Conservation (phyloP, 1,284 basidiomycete genomes). For the Cutaneotrichosporon cyanovorans region DNA sequence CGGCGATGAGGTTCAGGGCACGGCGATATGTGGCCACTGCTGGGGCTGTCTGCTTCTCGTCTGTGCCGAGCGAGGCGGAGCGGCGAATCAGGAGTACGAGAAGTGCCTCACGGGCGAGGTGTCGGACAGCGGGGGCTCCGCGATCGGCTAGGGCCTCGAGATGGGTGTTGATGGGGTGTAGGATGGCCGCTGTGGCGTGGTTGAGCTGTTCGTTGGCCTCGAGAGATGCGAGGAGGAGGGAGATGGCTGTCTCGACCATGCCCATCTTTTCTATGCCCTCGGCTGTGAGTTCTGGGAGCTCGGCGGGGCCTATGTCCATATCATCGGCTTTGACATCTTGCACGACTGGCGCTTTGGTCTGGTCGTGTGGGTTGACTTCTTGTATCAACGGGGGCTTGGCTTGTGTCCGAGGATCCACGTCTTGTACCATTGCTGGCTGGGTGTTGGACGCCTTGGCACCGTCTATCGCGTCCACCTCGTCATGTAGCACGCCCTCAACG, state of each 20-base stretch:
- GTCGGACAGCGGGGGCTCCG: slow-evolving; percentile 49
- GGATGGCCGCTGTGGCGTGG: slow-evolving; percentile 54
- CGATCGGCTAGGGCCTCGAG: slow-evolving; percentile 56
- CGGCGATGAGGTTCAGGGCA: slow-evolving; percentile 78
- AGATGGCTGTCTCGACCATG: slow-evolving; percentile 65
- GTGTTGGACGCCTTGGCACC: slow-evolving; percentile 8
- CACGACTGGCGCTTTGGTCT: too few relatives aligned
- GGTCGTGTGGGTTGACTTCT: slow-evolving; percentile 5
- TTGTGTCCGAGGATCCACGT: background rate
- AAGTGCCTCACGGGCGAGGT: slow-evolving; percentile 58
- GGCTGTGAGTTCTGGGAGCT: slow-evolving; percentile 16
- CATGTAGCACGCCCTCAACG: slow-evolving; percentile 59
- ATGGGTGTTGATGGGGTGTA: slow-evolving; percentile 63
- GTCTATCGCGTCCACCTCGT: slow-evolving; percentile 10
- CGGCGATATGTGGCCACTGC: slow-evolving; percentile 69
- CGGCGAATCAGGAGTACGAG: slow-evolving; percentile 30
- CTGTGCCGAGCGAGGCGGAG: slow-evolving; percentile 13
- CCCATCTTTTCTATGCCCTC: slow-evolving; percentile 44
- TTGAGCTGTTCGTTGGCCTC: slow-evolving; percentile 75
- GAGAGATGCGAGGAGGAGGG: slow-evolving; percentile 67
- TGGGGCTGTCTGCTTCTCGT: slow-evolving; percentile 30
- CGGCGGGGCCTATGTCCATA: too few relatives aligned
- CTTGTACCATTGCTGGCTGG: background rate
- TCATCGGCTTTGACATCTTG: slow-evolving; percentile 9
- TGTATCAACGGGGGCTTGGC: slow-evolving; percentile 4